phyloP scores from a whole-genome alignment of 768 basidiomycete species.

The Termitomyces sp. region DNA sequence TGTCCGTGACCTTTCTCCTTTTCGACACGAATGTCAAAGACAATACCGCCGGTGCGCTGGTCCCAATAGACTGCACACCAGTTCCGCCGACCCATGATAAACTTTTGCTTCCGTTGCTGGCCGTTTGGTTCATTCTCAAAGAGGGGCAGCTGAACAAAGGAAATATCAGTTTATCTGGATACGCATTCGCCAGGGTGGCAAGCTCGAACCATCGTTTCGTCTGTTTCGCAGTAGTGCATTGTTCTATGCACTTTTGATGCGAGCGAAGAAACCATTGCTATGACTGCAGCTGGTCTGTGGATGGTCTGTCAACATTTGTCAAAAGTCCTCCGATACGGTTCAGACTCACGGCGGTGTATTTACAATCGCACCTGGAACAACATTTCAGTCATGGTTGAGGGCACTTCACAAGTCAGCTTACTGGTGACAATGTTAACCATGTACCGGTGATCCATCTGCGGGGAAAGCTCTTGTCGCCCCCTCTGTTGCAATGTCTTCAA shows the following conservation, averaged over 20 bases:
- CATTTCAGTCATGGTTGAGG: not conserved
- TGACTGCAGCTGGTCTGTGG: constrained; percentile 65
- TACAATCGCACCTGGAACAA: constrained; percentile 75
- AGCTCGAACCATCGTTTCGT: constrained; percentile 74
- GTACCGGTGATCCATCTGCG: constrained; percentile 70
- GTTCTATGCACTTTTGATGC: constrained; percentile 84
- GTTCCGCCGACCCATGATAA: constrained; percentile 86
- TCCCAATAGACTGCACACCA: constrained; percentile 77
- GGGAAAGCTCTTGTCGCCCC: constrained; percentile 42
- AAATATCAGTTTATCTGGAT: not conserved
- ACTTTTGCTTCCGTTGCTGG: constrained; percentile 66
- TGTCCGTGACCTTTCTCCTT: constrained; percentile 76
- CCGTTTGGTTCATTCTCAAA: constrained; percentile 80
- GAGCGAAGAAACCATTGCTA: constrained; percentile 76
- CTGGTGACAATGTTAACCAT: constrained; percentile 90
- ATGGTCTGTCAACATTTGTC: too few species aligned
- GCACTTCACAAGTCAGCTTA: constrained; percentile 25
- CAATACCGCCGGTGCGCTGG: constrained; percentile 52
- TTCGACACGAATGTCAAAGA: constrained; percentile 86
- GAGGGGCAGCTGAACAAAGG: constrained; percentile 55
- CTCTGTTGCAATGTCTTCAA: constrained; percentile 65
- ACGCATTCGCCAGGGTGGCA: not conserved
- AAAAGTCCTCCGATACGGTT: not conserved
- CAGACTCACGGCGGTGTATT: constrained; percentile 78
- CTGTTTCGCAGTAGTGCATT: constrained; percentile 76